A percentile compares a stretch with the other conserved stretches of the same genome.
These are phyloP conservation scores for Clavispora vitiphila DNA, from an alignment of 805 yeast genomes.

Conservation along the genomic window DNA sequence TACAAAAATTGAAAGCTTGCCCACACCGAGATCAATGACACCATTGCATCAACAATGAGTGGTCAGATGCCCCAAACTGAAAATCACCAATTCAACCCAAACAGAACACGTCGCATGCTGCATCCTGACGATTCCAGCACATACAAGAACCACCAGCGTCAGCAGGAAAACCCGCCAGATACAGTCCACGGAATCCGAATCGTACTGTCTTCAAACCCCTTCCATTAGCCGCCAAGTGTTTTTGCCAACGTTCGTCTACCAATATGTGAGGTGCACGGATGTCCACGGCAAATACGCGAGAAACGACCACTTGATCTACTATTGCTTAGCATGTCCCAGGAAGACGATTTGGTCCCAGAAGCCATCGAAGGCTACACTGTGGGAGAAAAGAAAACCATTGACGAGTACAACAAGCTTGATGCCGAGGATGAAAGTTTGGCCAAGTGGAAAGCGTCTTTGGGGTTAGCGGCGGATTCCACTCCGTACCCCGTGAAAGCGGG, in stretches of 20 bases:
- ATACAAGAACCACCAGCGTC: no score
- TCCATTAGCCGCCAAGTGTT: no score
- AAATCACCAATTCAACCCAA: no score
- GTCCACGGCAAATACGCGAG: background rate
- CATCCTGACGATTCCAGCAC: no score
- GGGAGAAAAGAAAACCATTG: constrained; percentile 70
- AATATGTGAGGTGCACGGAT: background rate
- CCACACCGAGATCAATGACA: no score
- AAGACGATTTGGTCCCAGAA: constrained; percentile 61
- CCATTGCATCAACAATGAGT: no score
- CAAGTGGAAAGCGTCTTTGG: constrained; percentile 88
- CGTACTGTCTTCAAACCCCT: no score
- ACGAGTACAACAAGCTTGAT: constrained; percentile 76
- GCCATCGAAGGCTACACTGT: constrained; percentile 59
- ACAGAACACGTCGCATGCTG: no score
- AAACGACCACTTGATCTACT: background rate
- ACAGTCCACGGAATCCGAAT: no score
- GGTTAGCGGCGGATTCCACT: constrained; percentile 52
- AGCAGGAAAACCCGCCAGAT: no score
- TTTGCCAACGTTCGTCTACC: background rate
- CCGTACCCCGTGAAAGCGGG: constrained; percentile 63
- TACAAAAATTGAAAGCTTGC: no score
- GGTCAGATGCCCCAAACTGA: no score
- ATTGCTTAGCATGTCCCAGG: constrained; percentile 19
- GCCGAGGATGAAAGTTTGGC: constrained; percentile 87